Conservation (phyloP, 73 alveolate species). For the Paramecium pentaurelia region DNA sequence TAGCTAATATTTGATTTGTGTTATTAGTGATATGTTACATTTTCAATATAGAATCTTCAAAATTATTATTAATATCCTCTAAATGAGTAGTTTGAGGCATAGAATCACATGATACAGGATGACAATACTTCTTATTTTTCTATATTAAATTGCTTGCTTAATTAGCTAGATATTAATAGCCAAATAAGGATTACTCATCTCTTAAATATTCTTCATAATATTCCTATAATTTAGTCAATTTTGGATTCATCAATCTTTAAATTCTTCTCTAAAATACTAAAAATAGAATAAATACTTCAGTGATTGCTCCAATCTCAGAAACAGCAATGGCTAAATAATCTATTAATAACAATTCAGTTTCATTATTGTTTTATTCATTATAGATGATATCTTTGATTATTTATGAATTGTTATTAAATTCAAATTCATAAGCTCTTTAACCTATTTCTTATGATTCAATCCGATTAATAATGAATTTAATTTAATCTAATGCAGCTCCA, state of each 20-base stretch:
- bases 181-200: not conserved
- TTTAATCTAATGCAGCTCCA: conserved; percentile 8
- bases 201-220: not conserved
- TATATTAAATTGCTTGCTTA: not conserved
- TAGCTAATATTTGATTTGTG: not conserved
- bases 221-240: not conserved
- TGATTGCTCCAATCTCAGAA: conserved; percentile 35
- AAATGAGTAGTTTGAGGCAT: conserved; percentile 34
- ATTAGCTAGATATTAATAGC: not conserved
- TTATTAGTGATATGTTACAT: not conserved
- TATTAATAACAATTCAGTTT: not conserved
- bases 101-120: conserved; percentile 4
- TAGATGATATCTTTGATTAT: not conserved
- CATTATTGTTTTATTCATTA: not conserved
- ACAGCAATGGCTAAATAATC: conserved; percentile 2
- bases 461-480: not conserved
- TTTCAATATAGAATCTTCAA: not conserved
- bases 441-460: not conserved
- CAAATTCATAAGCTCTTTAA: not conserved
- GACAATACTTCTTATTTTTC: not conserved
- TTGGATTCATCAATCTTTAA: conserved; percentile 16
- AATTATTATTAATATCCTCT: conserved; percentile 17
- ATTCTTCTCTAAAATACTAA: not conserved
- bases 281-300: not conserved
- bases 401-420: not conserved